A percentile compares a stretch with the other conserved stretches of the same genome.
These are phyloP conservation scores for Lepidopterella palustris DNA, from an alignment of 495 filamentous ascomycete species.

Conservation along the genomic window DNA sequence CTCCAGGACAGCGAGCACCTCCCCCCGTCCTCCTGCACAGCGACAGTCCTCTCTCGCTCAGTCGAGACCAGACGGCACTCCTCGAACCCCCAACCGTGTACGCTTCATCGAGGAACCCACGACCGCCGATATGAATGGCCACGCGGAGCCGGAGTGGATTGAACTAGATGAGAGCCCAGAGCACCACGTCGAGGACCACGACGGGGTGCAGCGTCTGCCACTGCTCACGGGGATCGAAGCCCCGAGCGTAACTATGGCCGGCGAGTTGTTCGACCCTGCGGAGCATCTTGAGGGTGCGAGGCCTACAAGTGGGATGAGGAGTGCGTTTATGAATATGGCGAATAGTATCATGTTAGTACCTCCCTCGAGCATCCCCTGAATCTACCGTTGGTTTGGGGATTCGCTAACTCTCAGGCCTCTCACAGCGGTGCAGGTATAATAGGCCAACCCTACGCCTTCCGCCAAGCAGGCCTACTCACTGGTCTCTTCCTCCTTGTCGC, in stretches of 20 bases:
- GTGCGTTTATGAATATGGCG: slow-evolving; percentile 97
- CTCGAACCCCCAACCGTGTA: slow-evolving; percentile 78
- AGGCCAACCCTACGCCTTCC: slow-evolving; percentile 89
- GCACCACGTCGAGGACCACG: slow-evolving; percentile 41
- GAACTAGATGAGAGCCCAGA: slow-evolving; percentile 55
- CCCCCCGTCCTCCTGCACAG: slow-evolving; percentile 5
- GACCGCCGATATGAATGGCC: slow-evolving; percentile 34
- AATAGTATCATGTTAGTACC: slow-evolving; percentile 76
- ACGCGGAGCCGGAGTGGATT: slow-evolving; percentile 38
- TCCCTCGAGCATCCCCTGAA: not conserved
- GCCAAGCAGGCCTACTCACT: slow-evolving; percentile 75
- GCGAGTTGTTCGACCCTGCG: slow-evolving; percentile 53
- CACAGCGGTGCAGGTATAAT: slow-evolving; percentile 82
- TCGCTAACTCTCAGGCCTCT: not conserved
- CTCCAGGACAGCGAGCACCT: not conserved
- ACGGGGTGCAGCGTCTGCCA: slow-evolving; percentile 52
- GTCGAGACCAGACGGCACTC: slow-evolving; percentile 44
- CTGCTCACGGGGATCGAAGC: slow-evolving; percentile 82
- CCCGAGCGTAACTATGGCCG: slow-evolving; percentile 75
- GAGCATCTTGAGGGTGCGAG: slow-evolving; percentile 55
- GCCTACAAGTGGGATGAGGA: slow-evolving; percentile 59
- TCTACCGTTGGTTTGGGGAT: not conserved
- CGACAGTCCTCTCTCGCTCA: slow-evolving; percentile 39
- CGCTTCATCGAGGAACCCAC: slow-evolving; percentile 67
- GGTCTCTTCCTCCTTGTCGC: slow-evolving; percentile 71